phyloP scores from a whole-genome alignment of 2,329 filamentous ascomycete genomes.

The Emericellopsis atlantica region DNA sequence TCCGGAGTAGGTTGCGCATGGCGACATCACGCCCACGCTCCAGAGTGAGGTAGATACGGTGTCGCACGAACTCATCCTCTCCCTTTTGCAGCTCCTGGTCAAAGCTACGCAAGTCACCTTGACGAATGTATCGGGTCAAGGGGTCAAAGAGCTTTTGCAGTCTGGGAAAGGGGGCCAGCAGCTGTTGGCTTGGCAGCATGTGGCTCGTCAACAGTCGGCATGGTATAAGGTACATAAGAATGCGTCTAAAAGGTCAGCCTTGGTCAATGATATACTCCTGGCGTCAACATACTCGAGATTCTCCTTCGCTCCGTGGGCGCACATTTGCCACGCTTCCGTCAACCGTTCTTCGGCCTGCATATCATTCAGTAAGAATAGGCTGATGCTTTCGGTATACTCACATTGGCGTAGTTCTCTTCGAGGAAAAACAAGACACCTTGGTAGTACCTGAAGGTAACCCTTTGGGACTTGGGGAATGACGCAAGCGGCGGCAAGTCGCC shows the following conservation, averaged over 20 bases:
- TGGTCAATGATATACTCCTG: too few species aligned
- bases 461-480: conserved; percentile 76
- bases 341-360: conserved; percentile 65
- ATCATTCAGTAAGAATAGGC: not conserved
- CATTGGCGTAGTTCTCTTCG: conserved; percentile 81
- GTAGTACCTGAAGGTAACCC: conserved; percentile 95
- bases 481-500: conserved; percentile 72
- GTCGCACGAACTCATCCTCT: conserved; percentile 87
- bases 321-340: conserved; percentile 69
- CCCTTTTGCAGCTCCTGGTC: conserved; percentile 68
- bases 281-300: conserved; percentile 63
- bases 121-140: conserved; percentile 65
- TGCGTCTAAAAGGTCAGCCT: conserved; percentile 44
- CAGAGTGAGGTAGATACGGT: conserved; percentile 86
- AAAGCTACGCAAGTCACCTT: conserved; percentile 72
- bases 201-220: conserved; percentile 84
- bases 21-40: conserved; percentile 88
- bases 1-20: conserved; percentile 79
- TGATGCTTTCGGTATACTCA: conserved; percentile 17
- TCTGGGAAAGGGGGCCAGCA: conserved; percentile 64
- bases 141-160: conserved; percentile 70
- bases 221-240: conserved; percentile 88
- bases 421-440: conserved; percentile 87
- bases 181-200: conserved; percentile 58
- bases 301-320: conserved; percentile 55